Evolutionary conservation across 2,329 filamentous ascomycete species (phyloP).

Genomic region (Aspergillus costaricaensis): DNA sequence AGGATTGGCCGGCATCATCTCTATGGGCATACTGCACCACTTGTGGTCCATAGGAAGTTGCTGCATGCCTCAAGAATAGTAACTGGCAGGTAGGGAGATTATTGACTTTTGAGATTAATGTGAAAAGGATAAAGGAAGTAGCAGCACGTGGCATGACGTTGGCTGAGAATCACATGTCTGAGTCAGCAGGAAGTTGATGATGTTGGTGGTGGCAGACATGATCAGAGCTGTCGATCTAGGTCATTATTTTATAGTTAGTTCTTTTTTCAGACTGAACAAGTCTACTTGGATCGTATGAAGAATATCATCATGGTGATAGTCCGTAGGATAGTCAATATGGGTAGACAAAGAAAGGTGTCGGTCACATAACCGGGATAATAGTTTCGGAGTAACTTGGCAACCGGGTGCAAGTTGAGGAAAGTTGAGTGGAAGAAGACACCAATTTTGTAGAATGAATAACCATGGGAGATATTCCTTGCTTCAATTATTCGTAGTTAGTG

Average conservation of each 20-base stretch:
- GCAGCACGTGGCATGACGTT: slow-evolving; percentile 9
- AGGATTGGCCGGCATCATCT: not conserved
- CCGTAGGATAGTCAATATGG: too few relatives aligned
- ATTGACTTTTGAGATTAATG: not conserved
- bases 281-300: too few relatives aligned
- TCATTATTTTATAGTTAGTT: not conserved
- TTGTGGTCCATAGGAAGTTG: too few relatives aligned
- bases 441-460: too few relatives aligned
- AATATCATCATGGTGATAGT: too few relatives aligned
- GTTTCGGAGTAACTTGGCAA: not conserved
- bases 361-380: too few relatives aligned
- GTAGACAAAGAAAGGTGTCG: too few relatives aligned
- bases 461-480: not conserved
- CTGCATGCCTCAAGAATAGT: too few relatives aligned
- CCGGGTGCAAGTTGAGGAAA: not conserved
- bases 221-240: not conserved
- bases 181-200: slow-evolving; percentile 7
- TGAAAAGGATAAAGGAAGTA: not conserved
- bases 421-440: too few relatives aligned
- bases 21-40: not conserved
- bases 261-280: not conserved
- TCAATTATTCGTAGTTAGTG: too few relatives aligned
- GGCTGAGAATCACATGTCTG: slow-evolving; percentile 13
- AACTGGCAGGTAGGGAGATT: too few relatives aligned
- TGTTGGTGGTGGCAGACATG: not conserved